A percentile compares a stretch with the other conserved stretches of the same genome.
phyloP scores from a whole-genome alignment of 805 yeast genomes.

The Lipomyces orientalis region DNA sequence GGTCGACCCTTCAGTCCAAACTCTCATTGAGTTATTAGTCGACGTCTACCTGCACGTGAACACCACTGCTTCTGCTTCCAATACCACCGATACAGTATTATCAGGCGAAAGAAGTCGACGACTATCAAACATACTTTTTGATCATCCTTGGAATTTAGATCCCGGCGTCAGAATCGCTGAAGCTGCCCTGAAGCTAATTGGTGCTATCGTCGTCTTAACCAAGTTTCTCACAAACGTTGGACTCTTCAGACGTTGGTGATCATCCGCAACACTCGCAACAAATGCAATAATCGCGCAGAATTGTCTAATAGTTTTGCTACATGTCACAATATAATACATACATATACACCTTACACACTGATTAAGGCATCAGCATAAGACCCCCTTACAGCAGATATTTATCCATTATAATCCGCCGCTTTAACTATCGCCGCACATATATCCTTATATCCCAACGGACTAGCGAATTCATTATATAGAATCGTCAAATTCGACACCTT shows the following conservation, averaged over 20 bases:
- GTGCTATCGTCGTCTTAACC: conserved; percentile 14
- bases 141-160: conserved; percentile 1
- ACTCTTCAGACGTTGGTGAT: conserved; percentile 3
- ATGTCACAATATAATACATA: conserved; percentile 6
- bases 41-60: not conserved
- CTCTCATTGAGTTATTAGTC: conserved; percentile 2
- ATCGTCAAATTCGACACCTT: conserved; percentile 75
- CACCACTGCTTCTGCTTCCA: not conserved
- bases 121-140: not conserved
- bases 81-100: not conserved
- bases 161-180: conserved; percentile 11
- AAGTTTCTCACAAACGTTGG: conserved; percentile 24
- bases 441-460: conserved; percentile 85
- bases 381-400: not conserved
- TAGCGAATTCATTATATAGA: conserved; percentile 83
- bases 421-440: conserved; percentile 78
- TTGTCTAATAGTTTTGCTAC: not conserved
- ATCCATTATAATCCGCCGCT: conserved; percentile 66
- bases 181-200: conserved; percentile 17
- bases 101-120: not conserved
- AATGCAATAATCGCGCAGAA: not conserved
- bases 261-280: not conserved
- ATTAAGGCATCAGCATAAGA: not conserved
- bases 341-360: not conserved
- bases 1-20: conserved; percentile 2